These are phyloP conservation scores for Omphalea diandra DNA, from an alignment of 441 rosid species.

Conservation along the genomic window DNA sequence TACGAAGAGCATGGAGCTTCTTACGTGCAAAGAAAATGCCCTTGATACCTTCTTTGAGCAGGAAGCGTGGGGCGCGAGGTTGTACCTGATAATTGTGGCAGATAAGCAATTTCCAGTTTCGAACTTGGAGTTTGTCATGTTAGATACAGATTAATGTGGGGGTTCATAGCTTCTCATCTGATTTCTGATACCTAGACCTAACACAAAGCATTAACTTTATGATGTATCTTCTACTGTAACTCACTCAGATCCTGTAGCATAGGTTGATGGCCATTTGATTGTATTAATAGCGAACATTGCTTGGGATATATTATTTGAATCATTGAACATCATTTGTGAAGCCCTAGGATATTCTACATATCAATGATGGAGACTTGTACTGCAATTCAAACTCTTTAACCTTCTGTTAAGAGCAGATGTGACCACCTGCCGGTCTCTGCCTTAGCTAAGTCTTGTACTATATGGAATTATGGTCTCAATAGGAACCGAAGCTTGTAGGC, in stretches of 20 bases:
- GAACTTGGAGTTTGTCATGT: neutral
- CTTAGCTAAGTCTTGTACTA: no score
- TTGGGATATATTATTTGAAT: neutral
- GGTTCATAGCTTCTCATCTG: no score
- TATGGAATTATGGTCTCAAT: no score
- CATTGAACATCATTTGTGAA: neutral
- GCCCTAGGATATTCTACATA: neutral
- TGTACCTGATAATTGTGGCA: neutral
- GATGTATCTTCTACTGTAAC: neutral
- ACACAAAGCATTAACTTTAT: neutral
- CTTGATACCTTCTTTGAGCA: constrained; percentile 31
- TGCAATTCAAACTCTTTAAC: neutral
- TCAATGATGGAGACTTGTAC: no score
- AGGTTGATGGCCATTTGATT: neutral
- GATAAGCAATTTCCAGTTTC: no score
- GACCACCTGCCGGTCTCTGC: no score
- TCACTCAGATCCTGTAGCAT: constrained; percentile 1
- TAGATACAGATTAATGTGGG: no score
- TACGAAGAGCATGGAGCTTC: constrained; percentile 96
- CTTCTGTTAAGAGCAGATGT: no score
- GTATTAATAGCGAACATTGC: neutral
- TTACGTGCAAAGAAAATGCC: constrained; percentile 91
- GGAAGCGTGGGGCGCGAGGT: neutral
- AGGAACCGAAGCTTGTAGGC: no score
- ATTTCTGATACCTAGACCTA: neutral